Base-by-base conservation (phyloP, 1,284 basidiomycete genomes). In the Amylostereum areolatum region DNA sequence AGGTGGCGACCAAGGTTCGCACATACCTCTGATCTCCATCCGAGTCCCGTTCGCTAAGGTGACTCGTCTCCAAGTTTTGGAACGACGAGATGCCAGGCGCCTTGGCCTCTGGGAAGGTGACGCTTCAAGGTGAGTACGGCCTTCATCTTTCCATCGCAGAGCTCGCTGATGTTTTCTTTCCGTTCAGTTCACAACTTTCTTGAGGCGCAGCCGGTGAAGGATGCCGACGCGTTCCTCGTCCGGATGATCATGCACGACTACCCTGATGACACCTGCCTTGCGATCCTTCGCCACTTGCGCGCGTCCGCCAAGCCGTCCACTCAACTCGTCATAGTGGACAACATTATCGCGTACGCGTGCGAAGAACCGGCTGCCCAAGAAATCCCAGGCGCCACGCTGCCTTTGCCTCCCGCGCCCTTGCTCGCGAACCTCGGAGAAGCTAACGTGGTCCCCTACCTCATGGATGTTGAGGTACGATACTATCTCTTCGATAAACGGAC, bases 331-430 rank as follows among this genome's bases (percentile, higher is more conserved):
- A n/a, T 39, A 5, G 37, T 39, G 5, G 37, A 39, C 36, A 45
- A 40, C 37, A 45, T 49, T 9, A 34, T 50, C 10, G 9, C 37
- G 2, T 50, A 53, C 30, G 48, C 52, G 24, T 53, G 53, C 47
- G 33, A 10, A 12, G 45, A 46, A 11, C 42, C 46, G 9, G 7
- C 27, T 18, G 42, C 33, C 2, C n/a, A 27, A 12, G 28, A 40
- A 10, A 50, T 53, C 27, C 45, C 48, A 4, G 45, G 48, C 27
- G 45, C 46, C 40, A 12, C 31, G 5, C 27, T 39, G 12, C 18
- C 39, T 29, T 4, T 34, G 2, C 46, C 35, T 29, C 52, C 52
- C n/a, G 18, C 36, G 10, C 52, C 52, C 33, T 39, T 53, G 7
- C 49, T 53, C 5, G 25, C 48, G 6, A 39, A 39, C 37, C 12